These are phyloP conservation scores for Aspergillus luchuensis DNA, from an alignment of 2,329 filamentous ascomycete genomes.

Conservation along the genomic window DNA sequence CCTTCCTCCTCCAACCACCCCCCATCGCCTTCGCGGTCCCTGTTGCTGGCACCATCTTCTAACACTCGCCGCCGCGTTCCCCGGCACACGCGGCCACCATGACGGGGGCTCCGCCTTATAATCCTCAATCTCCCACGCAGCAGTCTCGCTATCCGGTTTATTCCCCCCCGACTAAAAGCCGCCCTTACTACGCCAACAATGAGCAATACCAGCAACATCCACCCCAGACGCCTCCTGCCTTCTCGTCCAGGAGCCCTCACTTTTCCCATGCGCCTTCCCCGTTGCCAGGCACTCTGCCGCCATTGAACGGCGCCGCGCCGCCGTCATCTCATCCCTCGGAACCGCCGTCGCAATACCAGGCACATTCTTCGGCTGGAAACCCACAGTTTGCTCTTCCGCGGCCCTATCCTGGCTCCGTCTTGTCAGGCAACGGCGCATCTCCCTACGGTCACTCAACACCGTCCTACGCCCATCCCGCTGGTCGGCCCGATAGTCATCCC, in stretches of 20 bases:
- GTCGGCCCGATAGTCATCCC: constrained; percentile 39
- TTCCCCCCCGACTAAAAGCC: constrained; percentile 46
- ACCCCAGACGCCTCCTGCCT: constrained; percentile 47
- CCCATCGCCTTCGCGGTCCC: constrained; percentile 11
- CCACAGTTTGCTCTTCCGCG: constrained; percentile 38
- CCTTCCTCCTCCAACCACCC: neutral
- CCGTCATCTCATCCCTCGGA: constrained; percentile 35
- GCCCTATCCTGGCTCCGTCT: constrained; percentile 38
- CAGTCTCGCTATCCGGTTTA: constrained; percentile 45
- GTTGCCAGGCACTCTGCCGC: constrained; percentile 41
- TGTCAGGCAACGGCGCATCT: constrained; percentile 40
- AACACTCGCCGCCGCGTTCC: constrained; percentile 30
- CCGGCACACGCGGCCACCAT: constrained; percentile 40
- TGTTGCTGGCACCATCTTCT: constrained; percentile 8
- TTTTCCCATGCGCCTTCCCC: constrained; percentile 45
- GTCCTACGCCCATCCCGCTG: constrained; percentile 46
- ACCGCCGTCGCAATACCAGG: constrained; percentile 38
- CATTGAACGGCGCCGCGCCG: constrained; percentile 41
- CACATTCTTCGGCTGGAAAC: constrained; percentile 33
- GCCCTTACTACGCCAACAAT: constrained; percentile 46
- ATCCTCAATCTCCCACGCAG: constrained; percentile 49
- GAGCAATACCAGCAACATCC: constrained; percentile 46
- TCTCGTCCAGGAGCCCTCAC: constrained; percentile 44
- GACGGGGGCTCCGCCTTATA: constrained; percentile 49
- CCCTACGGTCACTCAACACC: constrained; percentile 40